Percentiles rank a stretch among this genome's conserved stretches.
Evolutionary conservation across 441 rosid genomes (phyloP).

Genomic region (Gossypium laxum): DNA sequence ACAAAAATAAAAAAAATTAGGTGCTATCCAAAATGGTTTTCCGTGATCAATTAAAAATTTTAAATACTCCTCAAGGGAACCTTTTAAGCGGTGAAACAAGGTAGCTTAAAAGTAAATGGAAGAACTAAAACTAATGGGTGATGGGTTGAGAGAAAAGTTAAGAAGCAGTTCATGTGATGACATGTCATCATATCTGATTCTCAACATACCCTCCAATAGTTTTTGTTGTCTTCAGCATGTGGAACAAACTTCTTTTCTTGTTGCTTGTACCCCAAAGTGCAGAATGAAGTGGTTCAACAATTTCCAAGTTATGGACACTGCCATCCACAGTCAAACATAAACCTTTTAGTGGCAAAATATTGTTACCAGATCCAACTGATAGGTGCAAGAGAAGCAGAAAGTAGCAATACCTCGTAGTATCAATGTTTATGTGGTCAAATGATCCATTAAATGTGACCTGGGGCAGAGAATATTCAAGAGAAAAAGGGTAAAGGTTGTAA

Average conservation of each 20-base stretch:
- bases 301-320: conserved; percentile 91
- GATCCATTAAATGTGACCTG: conserved; percentile 98
- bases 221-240: conserved; percentile 92
- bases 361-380: not conserved
- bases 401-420: conserved; percentile 69
- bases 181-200: conserved; percentile 16
- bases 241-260: conserved; percentile 90
- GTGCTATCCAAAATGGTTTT: not conserved
- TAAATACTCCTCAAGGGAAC: not conserved
- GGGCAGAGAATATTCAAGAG: conserved; percentile 12
- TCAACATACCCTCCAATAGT: conserved; percentile 77
- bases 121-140: not conserved
- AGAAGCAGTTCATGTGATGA: conserved; percentile 17
- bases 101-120: not conserved
- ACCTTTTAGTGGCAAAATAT: conserved; percentile 1
- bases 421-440: conserved; percentile 91
- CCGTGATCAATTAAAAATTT: not conserved
- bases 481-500: conserved; percentile 14
- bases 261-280: conserved; percentile 77
- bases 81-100: not conserved
- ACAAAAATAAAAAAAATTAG: not conserved
- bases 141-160: conserved; percentile 9
- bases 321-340: conserved; percentile 20
- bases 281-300: conserved; percentile 76
- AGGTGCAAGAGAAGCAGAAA: conserved; percentile 12